phyloP scores from a whole-genome alignment of 331 rosid species.

The Erythrophleum ivorense region DNA sequence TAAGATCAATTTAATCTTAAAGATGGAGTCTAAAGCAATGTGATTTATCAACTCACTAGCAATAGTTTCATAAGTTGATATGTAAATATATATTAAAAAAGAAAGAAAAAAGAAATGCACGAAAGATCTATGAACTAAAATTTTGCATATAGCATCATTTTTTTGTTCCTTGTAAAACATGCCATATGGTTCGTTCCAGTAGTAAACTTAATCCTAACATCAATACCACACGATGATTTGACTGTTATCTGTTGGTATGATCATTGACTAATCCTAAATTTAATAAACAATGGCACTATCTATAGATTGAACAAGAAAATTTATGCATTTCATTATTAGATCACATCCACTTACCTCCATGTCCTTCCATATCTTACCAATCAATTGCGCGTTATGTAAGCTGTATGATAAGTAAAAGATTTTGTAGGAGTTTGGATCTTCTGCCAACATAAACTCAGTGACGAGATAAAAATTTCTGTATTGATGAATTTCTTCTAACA shows the following conservation, averaged over 20 bases:
- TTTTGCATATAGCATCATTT: too few species aligned
- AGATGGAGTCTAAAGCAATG: too few species aligned
- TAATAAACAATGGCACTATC: neutral
- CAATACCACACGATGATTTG: neutral
- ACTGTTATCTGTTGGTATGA: neutral
- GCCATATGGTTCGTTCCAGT: neutral
- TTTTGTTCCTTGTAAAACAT: neutral
- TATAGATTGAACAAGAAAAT: neutral
- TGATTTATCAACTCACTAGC: too few species aligned
- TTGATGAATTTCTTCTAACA: conserved; percentile 43
- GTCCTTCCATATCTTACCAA: too few species aligned
- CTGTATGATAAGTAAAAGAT: neutral
- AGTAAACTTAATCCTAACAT: neutral
- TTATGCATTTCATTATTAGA: neutral
- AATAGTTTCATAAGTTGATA: too few species aligned
- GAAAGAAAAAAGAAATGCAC: too few species aligned
- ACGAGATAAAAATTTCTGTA: conserved; percentile 24
- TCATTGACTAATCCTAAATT: neutral
- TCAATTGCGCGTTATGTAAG: neutral
- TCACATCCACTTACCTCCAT: neutral
- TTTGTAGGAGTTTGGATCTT: neutral
- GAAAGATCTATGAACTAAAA: too few species aligned
- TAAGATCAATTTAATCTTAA: too few species aligned
- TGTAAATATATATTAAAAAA: too few species aligned
- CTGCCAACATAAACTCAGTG: neutral